Evolutionary conservation across 2,329 filamentous ascomycete species (phyloP).

Genomic region (Aspergillus proliferans): DNA sequence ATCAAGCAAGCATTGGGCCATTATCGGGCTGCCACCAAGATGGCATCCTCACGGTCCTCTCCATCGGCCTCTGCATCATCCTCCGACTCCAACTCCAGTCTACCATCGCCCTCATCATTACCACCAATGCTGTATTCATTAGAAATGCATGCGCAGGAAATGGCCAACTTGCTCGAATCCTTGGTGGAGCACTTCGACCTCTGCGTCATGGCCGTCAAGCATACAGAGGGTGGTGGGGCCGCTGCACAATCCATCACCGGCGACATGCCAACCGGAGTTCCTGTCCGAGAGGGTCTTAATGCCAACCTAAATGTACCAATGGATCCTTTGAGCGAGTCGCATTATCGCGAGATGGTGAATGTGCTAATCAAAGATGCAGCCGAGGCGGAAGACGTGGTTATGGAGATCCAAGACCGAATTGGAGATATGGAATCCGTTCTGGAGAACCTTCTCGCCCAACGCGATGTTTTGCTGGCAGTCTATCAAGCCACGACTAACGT

Average conservation of each 20-base stretch:
- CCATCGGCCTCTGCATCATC: constrained; percentile 28
- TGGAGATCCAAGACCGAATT: constrained; percentile 67
- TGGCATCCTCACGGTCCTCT: constrained; percentile 32
- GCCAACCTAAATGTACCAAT: constrained; percentile 43
- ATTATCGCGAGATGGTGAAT: constrained; percentile 74
- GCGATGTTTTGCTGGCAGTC: constrained; percentile 50
- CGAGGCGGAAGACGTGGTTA: constrained; percentile 57
- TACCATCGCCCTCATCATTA: constrained; percentile 38
- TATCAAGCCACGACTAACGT: constrained; percentile 57
- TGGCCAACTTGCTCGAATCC: constrained; percentile 73
- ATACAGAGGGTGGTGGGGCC: constrained; percentile 74
- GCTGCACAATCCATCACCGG: constrained; percentile 61
- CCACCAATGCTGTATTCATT: constrained; percentile 55
- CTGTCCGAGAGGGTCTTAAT: constrained; percentile 32
- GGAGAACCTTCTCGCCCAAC: constrained; percentile 57
- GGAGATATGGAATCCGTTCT: constrained; percentile 70
- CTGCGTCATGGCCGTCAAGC: constrained; percentile 83
- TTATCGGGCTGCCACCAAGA: constrained; percentile 32
- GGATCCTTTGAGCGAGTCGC: constrained; percentile 66
- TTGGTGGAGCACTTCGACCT: constrained; percentile 86
- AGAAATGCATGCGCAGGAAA: constrained; percentile 69
- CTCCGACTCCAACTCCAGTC: constrained; percentile 25
- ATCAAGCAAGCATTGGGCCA: constrained; percentile 55
- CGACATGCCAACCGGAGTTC: constrained; percentile 51
- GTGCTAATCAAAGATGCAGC: constrained; percentile 58